Conservation (phyloP, 345 rosid genomes). For the sweet orange (Citrus sinensis) region DVS_A1.0 CM039163.1:42278001-42278500, state of each 20-base stretch:
- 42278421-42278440: too few species aligned
- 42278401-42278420: background rate
- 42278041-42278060: constrained; percentile 86
- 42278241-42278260: constrained; percentile 37
- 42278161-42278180: constrained; percentile 76
- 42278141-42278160: constrained; percentile 90
- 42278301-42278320: constrained; percentile 36
- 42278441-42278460: too few species aligned
- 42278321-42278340: background rate
- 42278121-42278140: constrained; percentile 76
- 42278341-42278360: background rate
- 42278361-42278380: background rate
- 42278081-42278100: constrained; percentile 76
- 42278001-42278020: constrained; percentile 96
- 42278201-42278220: constrained; percentile 19
- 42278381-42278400: background rate
- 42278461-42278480: background rate
- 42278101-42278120: constrained; percentile 90
- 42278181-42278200: constrained; percentile 48
- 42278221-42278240: constrained; percentile 9
- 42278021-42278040: constrained; percentile 90
- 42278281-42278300: constrained; percentile 38
- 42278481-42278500: too few species aligned
- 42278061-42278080: constrained; percentile 78
- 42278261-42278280: constrained; percentile 41